phyloP scores from a whole-genome alignment of 257 asterid genomes.

The Solanum peruvianum region DNA sequence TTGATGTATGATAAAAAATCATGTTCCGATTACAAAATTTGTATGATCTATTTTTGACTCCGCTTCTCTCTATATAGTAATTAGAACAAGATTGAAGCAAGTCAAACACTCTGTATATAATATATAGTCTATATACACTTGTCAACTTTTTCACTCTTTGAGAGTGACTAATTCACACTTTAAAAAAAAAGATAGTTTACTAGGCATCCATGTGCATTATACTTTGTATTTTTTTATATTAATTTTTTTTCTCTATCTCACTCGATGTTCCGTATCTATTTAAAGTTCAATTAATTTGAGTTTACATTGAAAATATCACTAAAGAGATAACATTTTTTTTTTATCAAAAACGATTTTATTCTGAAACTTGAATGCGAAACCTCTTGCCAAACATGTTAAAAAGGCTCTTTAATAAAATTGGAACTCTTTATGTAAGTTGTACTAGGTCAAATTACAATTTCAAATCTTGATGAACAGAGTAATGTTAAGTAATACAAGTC shows the following conservation, averaged over 20 bases:
- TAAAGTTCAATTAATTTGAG: too few species aligned
- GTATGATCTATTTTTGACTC: fast-evolving
- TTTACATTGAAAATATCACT: too few species aligned
- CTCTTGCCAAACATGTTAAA: background rate
- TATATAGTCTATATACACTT: background rate
- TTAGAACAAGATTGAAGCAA: too few species aligned
- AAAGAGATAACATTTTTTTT: too few species aligned
- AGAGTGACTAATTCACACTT: background rate
- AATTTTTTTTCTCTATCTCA: background rate
- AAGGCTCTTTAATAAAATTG: background rate
- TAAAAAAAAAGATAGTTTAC: too few species aligned
- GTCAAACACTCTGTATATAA: too few species aligned
- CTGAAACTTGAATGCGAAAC: too few species aligned
- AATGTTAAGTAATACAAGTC: background rate
- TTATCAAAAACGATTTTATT: too few species aligned
- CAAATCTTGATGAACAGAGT: background rate
- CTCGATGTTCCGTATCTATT: too few species aligned
- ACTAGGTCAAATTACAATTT: background rate
- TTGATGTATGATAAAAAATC: background rate
- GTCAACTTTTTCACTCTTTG: background rate
- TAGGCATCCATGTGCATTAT: background rate
- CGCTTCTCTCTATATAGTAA: too few species aligned
- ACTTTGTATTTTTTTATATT: background rate
- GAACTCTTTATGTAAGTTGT: background rate
- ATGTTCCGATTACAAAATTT: background rate